Percentiles rank a stretch among this genome's conserved stretches.
phyloP scores from a whole-genome alignment of 257 asterid species.

The Hygrophila difformis region DNA sequence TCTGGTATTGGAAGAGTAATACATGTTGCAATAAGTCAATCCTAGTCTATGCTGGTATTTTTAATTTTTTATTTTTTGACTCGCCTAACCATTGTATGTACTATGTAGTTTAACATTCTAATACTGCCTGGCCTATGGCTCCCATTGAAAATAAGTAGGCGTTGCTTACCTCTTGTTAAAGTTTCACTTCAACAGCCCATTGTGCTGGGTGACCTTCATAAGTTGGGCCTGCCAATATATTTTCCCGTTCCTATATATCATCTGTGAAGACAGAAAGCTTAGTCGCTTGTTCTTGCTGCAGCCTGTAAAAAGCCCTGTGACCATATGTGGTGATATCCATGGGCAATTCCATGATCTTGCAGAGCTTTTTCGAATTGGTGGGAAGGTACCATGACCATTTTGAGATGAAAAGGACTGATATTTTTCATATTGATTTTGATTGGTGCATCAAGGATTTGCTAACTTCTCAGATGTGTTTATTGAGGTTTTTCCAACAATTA shows the following conservation, averaged over 20 bases:
- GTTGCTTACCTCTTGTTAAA: neutral
- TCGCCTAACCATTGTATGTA: neutral
- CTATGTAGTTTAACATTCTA: too few relatives aligned
- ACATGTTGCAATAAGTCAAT: slow-evolving; percentile 4
- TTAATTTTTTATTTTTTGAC: neutral
- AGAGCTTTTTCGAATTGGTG: slow-evolving; percentile 52
- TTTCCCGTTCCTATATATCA: slow-evolving; percentile 1
- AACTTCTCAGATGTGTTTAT: neutral
- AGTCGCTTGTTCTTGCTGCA: slow-evolving; percentile 16
- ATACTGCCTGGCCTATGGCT: neutral
- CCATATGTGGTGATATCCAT: slow-evolving; percentile 58
- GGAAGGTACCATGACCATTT: slow-evolving; percentile 25
- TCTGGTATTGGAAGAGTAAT: neutral
- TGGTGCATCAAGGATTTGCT: neutral
- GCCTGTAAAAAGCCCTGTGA: slow-evolving; percentile 62
- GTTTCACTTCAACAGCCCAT: slow-evolving; percentile 3
- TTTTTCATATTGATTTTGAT: neutral
- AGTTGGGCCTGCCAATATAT: neutral
- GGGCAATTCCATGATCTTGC: slow-evolving; percentile 59
- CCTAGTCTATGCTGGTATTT: slow-evolving; percentile 3
- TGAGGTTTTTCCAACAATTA: slow-evolving; percentile 9
- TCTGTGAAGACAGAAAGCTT: neutral
- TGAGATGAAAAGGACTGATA: neutral
- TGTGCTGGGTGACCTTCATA: neutral
- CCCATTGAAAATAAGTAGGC: neutral